phyloP scores from a whole-genome alignment of 1,139 yeast genomes.

The Yamadazyma spencermartinsiae region DNA sequence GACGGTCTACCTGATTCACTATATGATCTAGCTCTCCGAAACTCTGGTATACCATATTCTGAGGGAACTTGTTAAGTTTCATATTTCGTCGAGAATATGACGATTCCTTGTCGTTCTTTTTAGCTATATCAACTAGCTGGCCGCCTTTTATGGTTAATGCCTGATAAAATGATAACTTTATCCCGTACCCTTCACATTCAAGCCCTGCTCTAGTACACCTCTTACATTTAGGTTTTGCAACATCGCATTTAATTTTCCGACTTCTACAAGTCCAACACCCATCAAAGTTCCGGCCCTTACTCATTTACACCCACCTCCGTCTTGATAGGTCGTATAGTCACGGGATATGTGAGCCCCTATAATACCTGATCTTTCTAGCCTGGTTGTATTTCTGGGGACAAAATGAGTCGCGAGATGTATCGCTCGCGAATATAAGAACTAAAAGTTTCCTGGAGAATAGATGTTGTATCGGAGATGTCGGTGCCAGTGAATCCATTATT shows the following conservation, averaged over 20 bases:
- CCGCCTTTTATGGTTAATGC: slow-evolving; percentile 28
- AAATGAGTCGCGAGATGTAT: too few species aligned
- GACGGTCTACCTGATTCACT: slow-evolving; percentile 29
- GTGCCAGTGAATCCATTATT: slow-evolving; percentile 7
- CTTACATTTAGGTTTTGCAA: slow-evolving; percentile 39
- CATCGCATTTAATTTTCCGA: slow-evolving; percentile 53
- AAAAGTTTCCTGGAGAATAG: too few species aligned
- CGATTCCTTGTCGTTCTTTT: slow-evolving; percentile 21
- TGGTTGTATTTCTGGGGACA: too few species aligned
- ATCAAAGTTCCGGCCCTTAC: slow-evolving; percentile 36
- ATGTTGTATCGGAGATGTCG: too few species aligned
- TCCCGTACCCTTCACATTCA: slow-evolving; percentile 42
- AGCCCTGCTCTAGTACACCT: slow-evolving; percentile 45
- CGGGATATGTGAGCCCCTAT: too few species aligned
- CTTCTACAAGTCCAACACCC: slow-evolving; percentile 58
- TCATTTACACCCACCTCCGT: background rate
- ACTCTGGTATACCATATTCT: slow-evolving; percentile 31
- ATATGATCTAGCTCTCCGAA: slow-evolving; percentile 28
- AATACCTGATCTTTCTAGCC: too few species aligned
- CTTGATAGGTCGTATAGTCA: too few species aligned
- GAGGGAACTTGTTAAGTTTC: slow-evolving; percentile 36
- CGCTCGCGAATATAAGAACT: too few species aligned
- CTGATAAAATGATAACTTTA: slow-evolving; percentile 43
- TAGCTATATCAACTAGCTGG: slow-evolving; percentile 21
- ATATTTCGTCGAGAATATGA: slow-evolving; percentile 39